Evolutionary conservation across 2,329 filamentous ascomycete species (phyloP).

Genomic region (Claviceps citrina): DNA sequence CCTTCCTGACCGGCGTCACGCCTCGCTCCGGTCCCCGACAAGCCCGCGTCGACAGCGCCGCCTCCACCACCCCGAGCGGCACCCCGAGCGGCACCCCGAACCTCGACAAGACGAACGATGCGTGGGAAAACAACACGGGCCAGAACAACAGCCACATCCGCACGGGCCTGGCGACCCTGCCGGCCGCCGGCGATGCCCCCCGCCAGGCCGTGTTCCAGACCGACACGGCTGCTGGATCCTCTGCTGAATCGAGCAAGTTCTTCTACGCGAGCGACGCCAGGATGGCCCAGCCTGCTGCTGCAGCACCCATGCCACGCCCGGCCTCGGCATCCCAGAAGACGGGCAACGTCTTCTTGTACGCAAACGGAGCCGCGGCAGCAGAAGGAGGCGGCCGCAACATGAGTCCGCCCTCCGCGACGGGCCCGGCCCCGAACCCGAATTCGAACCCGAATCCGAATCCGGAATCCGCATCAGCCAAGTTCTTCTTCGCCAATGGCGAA

Average conservation of each 20-base stretch:
- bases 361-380: slow-evolving; percentile 31
- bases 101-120: slow-evolving; percentile 24
- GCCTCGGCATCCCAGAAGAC: slow-evolving; percentile 29
- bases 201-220: no score
- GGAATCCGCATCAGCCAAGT: slow-evolving; percentile 40
- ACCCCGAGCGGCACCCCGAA: slow-evolving; percentile 48
- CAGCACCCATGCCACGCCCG: slow-evolving; percentile 22
- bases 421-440: no score
- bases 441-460: no score
- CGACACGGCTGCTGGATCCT: slow-evolving; percentile 14
- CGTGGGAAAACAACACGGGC: slow-evolving; percentile 24
- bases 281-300: slow-evolving; percentile 22
- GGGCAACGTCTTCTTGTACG: slow-evolving; percentile 38
- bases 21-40: slow-evolving; percentile 63
- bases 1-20: slow-evolving; percentile 54
- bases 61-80: slow-evolving; percentile 51
- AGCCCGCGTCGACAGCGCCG: slow-evolving; percentile 52
- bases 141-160: slow-evolving; percentile 8
- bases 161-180: slow-evolving; percentile 17
- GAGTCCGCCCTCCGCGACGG: slow-evolving; percentile 16
- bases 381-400: slow-evolving; percentile 23
- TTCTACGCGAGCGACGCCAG: slow-evolving; percentile 79
- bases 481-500: slow-evolving; percentile 59
- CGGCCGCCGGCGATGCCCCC: no score
- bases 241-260: slow-evolving; percentile 46